Conservation (phyloP, 352 stramenopile species). For the Phytopythium cucurbitacearum region DNA sequence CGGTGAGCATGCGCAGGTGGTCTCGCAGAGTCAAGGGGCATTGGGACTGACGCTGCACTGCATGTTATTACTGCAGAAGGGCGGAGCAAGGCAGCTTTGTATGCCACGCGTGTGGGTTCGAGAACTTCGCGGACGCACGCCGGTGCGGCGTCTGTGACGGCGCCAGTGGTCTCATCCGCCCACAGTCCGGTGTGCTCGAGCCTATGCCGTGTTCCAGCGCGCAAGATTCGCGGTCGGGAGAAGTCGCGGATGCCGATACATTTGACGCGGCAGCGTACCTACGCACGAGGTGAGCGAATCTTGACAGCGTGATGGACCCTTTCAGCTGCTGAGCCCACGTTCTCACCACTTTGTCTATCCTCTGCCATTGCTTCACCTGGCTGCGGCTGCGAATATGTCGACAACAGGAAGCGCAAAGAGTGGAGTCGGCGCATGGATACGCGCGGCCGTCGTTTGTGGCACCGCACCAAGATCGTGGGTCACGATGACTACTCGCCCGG, state of each 20-base stretch:
- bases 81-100: conserved; percentile 26
- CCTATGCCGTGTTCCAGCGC: too few relatives aligned
- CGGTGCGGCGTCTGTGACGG: conserved; percentile 23
- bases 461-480: conserved; percentile 16
- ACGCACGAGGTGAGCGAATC: conserved; percentile 3
- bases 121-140: conserved; percentile 41
- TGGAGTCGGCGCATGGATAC: conserved; percentile 40
- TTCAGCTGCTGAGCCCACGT: too few relatives aligned
- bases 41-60: neutral
- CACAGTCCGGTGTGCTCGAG: too few relatives aligned
- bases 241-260: too few relatives aligned
- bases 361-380: too few relatives aligned
- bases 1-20: too few relatives aligned
- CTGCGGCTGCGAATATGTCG: too few relatives aligned
- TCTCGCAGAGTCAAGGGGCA: too few relatives aligned
- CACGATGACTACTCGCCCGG: conserved; percentile 18
- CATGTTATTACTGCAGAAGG: conserved; percentile 15
- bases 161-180: neutral
- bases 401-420: conserved; percentile 29
- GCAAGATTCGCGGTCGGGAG: too few relatives aligned
- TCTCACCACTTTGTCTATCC: too few relatives aligned
- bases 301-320: neutral
- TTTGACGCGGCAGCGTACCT: conserved; percentile 1
- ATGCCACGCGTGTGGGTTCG: conserved; percentile 43
- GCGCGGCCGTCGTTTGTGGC: conserved; percentile 33